phyloP scores from a whole-genome alignment of 1,139 yeast species.

The Geotrichum cucujoidarum region DNA sequence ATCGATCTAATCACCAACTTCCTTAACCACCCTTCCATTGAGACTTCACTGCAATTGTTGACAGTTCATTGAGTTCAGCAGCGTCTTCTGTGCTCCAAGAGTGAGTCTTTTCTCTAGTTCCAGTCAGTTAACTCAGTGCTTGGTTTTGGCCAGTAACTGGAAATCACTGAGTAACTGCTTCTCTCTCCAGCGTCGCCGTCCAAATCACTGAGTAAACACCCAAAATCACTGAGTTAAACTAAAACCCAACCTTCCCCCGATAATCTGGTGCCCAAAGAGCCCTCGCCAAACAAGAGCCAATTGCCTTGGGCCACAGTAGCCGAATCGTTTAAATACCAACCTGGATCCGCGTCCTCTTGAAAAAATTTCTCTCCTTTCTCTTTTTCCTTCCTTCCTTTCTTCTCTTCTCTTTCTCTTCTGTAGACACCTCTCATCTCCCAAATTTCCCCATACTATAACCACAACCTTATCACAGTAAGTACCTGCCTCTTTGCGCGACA shows the following conservation, averaged over 20 bases:
- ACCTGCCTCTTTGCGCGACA: too few species aligned
- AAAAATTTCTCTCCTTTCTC: not conserved
- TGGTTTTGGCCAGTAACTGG: too few species aligned
- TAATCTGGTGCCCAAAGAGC: not conserved
- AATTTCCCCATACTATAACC: not conserved
- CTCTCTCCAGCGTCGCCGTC: too few species aligned
- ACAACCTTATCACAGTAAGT: not conserved
- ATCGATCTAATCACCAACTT: too few species aligned
- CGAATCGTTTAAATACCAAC: not conserved
- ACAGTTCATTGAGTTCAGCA: too few species aligned
- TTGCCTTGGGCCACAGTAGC: not conserved
- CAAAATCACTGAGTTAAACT: not conserved
- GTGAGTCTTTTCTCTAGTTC: too few species aligned
- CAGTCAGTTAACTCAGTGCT: too few species aligned
- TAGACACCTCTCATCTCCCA: not conserved
- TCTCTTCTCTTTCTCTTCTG: not conserved
- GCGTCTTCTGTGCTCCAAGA: too few species aligned
- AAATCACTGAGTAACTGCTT: not conserved
- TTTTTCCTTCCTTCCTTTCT: slow-evolving; percentile 1
- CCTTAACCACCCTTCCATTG: too few species aligned
- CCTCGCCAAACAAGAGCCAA: too few species aligned
- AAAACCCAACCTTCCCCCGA: too few species aligned
- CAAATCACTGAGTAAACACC: not conserved
- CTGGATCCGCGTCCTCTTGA: not conserved
- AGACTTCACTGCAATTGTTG: too few species aligned